A percentile compares a stretch with the other conserved stretches of the same genome.
Evolutionary conservation across 176 grass and related monocot genomes (phyloP).

Genomic region (Cenchrus americanus): DNA sequence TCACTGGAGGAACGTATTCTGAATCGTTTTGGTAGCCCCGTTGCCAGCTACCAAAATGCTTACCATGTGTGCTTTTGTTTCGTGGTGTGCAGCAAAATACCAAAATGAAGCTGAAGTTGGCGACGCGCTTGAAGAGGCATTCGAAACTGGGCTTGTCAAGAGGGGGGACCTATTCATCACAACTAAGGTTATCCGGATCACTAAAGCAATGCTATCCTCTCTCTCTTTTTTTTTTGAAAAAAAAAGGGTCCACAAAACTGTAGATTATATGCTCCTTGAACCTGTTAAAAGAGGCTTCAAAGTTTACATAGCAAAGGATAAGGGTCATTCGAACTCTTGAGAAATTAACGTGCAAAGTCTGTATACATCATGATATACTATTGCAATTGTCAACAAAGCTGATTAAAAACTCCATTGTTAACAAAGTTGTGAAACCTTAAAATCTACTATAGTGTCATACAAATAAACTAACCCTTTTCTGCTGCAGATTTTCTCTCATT

Average conservation of each 20-base stretch:
- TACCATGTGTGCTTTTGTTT: neutral
- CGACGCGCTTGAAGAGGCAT: constrained; percentile 77
- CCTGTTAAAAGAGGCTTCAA: too few relatives aligned
- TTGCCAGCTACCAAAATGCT: too few relatives aligned
- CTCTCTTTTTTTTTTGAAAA: neutral
- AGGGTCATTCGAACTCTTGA: neutral
- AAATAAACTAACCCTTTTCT: neutral
- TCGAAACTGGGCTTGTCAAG: constrained; percentile 73
- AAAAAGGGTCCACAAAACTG: neutral
- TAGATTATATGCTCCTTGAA: neutral
- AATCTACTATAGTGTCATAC: neutral
- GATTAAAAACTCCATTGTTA: neutral
- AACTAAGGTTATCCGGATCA: constrained; percentile 60
- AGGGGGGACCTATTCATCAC: constrained; percentile 81
- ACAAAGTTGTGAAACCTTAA: neutral
- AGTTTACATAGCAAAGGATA: neutral
- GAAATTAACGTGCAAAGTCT: neutral
- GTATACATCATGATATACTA: neutral
- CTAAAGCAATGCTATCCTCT: neutral
- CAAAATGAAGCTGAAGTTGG: constrained; percentile 89
- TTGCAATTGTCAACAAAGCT: too few relatives aligned
- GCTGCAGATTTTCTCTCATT: neutral
- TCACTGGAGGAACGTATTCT: too few relatives aligned
- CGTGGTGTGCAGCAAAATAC: constrained; percentile 64
- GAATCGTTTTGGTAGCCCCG: too few relatives aligned